Conservation (phyloP, 2,329 filamentous ascomycete species). For the Orbilia ellipsospora region DNA sequence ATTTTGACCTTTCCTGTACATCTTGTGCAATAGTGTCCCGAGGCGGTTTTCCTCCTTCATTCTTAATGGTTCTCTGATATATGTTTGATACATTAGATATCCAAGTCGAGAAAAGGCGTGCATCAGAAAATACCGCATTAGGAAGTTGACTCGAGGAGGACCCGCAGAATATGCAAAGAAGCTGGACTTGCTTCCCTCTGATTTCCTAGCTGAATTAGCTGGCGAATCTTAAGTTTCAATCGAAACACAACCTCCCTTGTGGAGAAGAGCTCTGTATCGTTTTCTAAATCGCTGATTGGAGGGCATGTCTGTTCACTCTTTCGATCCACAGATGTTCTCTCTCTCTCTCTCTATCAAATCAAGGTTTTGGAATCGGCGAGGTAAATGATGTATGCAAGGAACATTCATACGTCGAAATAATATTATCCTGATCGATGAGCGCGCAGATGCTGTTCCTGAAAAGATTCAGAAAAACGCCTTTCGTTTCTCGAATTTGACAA, state of each 20-base stretch:
- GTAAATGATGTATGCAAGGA: slow-evolving; percentile 28
- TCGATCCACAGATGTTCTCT: no score
- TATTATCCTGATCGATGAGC: slow-evolving; percentile 38
- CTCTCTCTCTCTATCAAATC: no score
- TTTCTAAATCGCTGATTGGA: slow-evolving; percentile 24
- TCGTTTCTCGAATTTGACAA: slow-evolving; percentile 1
- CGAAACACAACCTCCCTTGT: slow-evolving; percentile 16
- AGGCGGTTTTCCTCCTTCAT: slow-evolving; percentile 5
- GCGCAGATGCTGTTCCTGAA: slow-evolving; percentile 11
- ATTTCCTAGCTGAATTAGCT: slow-evolving; percentile 30
- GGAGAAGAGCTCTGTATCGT: slow-evolving; percentile 23
- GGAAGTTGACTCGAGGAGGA: slow-evolving; percentile 37
- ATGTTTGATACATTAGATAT: slow-evolving; percentile 25
- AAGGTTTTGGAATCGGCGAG: no score
- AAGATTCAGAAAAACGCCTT: background rate
- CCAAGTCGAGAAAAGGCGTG: slow-evolving; percentile 15
- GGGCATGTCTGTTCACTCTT: no score
- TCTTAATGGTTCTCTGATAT: slow-evolving; percentile 19
- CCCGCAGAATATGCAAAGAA: slow-evolving; percentile 45
- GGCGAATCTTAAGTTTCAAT: slow-evolving; percentile 1
- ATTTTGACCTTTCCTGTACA: slow-evolving; percentile 24
- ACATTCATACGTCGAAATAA: slow-evolving; percentile 10
- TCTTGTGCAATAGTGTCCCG: background rate
- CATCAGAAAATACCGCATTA: slow-evolving; percentile 34
- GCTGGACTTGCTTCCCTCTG: slow-evolving; percentile 15